Percentiles rank a stretch among this genome's conserved stretches.
These are phyloP conservation scores for Fonsecaea multimorphosa DNA, from an alignment of 2,329 filamentous ascomycete genomes.

Conservation along the genomic window DNA sequence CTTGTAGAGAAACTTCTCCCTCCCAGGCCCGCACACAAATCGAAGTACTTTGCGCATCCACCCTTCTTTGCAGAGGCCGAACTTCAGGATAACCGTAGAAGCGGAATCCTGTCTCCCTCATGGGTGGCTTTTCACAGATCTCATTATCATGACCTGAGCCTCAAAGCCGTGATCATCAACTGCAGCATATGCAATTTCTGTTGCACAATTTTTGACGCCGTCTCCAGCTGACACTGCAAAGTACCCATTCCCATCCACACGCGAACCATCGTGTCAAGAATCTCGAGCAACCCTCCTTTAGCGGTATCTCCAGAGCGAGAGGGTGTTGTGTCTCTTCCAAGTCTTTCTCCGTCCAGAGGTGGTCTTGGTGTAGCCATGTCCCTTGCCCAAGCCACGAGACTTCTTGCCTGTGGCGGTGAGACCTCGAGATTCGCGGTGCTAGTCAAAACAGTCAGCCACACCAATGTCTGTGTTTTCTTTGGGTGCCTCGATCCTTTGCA, in stretches of 20 bases:
- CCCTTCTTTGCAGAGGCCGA: background rate
- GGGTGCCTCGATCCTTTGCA: background rate
- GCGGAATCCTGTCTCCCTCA: background rate
- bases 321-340: slow-evolving; percentile 99
- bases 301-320: slow-evolving; percentile 97
- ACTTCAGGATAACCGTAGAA: background rate
- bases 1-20: background rate
- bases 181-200: background rate
- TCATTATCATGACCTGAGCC: background rate
- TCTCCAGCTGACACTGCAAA: background rate
- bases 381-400: slow-evolving; percentile 99
- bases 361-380: slow-evolving; percentile 99
- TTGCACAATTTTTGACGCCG: background rate
- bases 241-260: background rate
- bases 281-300: slow-evolving; percentile 1
- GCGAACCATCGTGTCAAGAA: background rate
- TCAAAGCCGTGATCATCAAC: background rate
- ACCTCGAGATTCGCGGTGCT: slow-evolving; percentile 96
- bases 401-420: slow-evolving; percentile 99
- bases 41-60: background rate
- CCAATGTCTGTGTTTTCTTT: background rate
- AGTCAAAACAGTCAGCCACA: slow-evolving; percentile 20
- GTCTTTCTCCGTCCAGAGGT: slow-evolving; percentile 97
- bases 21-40: background rate
- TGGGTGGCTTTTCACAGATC: background rate